phyloP scores from a whole-genome alignment of 345 rosid species.

The Mercurialis annua region DNA sequence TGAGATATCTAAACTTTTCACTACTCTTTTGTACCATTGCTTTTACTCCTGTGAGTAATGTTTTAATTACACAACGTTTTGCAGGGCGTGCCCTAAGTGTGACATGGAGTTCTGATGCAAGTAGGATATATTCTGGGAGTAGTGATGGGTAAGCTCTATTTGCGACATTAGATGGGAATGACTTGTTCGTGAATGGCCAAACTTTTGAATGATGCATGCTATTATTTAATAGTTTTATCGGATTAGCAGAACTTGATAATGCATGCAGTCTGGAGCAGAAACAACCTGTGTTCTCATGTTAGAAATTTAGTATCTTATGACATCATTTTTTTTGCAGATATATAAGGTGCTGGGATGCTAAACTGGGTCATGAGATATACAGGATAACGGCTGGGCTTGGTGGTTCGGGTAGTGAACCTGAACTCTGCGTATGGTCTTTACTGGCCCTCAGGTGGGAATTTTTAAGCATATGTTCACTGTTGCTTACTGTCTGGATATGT shows the following conservation, averaged over 20 bases:
- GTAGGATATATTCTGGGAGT: slow-evolving; percentile 69
- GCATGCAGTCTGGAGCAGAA: background rate
- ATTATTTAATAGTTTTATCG: background rate
- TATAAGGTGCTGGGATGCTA: slow-evolving; percentile 90
- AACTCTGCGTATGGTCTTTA: slow-evolving; percentile 82
- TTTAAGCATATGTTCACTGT: background rate
- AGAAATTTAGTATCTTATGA: slow-evolving; percentile 11
- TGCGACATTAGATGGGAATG: background rate
- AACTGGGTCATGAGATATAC: slow-evolving; percentile 59
- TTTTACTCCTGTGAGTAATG: slow-evolving; percentile 16
- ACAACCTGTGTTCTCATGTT: background rate
- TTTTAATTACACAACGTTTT: slow-evolving; percentile 15
- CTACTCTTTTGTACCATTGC: slow-evolving; percentile 13
- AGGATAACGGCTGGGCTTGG: slow-evolving; percentile 85
- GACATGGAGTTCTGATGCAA: slow-evolving; percentile 65
- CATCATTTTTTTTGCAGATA: slow-evolving; percentile 43
- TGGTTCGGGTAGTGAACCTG: slow-evolving; percentile 59
- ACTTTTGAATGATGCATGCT: background rate
- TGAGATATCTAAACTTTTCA: slow-evolving; percentile 49
- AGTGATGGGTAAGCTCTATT: slow-evolving; percentile 81
- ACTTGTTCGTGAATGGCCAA: background rate
- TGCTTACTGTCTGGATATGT: background rate
- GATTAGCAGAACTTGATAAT: background rate
- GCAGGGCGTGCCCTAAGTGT: slow-evolving; percentile 80
- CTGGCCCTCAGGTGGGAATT: slow-evolving; percentile 66